Base-by-base conservation (phyloP, 257 asterid species). In the Primulina tabacum region DNA sequence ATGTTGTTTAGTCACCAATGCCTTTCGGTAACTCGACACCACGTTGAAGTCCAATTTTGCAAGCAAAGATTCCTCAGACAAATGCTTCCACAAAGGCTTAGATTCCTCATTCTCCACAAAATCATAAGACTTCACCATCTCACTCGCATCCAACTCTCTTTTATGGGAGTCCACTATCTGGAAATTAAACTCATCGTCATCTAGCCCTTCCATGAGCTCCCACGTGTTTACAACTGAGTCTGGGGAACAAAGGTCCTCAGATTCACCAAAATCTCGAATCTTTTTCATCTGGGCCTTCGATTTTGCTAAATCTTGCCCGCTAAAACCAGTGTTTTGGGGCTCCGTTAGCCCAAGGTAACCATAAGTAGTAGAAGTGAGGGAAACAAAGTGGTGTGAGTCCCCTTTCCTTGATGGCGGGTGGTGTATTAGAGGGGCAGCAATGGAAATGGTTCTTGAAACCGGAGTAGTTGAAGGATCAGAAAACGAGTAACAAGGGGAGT, bases 341-440 rank as follows among this genome's bases (percentile, higher is more conserved):
- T 82, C 82, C 61, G 65, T 64, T 11, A 90, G 79, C 28, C 82
- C 71, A 52, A 92, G 96, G 7, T 90, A 92, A 7, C 98, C 97
- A 53, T 92, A 92, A 17, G 98, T 89, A 67, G 95, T 79, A 78
- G 95, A 92, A 5, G 87, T 92, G 68, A 92, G 94, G 35, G 89
- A 80, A 24, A 92, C 97, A 68, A 86, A 88, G 80, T 92, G 97
- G 56, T 82, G 84, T 7, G 96, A 85, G 60, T 84, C 87, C 18
- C 82, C 82, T 69, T 82, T 82, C 24, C 84, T 64, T 7, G 79
- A 32, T 7, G 92, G 84, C 11, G 90, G 92, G 81, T 87, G 92
- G 71, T 87, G 86, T 14, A 87, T 75, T 40, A 87, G 60, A 1
- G 89, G 89, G 29, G 84, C 82, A 5, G 87, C 86, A 0, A 84